phyloP scores from a whole-genome alignment of 768 basidiomycete genomes.

The Epithele typhae region DNA sequence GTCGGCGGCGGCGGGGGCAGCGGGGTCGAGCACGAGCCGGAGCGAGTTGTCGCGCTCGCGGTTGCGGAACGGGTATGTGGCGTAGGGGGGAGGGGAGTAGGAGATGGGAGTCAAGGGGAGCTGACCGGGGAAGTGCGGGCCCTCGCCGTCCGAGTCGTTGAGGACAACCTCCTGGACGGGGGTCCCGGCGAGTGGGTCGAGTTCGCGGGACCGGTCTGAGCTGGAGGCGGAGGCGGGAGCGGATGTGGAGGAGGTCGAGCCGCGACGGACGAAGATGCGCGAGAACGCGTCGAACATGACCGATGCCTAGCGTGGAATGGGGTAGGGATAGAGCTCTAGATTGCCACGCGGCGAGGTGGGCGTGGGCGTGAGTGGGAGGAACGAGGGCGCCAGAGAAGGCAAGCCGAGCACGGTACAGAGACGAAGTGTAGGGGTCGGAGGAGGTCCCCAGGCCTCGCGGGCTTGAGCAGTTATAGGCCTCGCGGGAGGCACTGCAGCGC shows the following conservation, averaged over 20 bases:
- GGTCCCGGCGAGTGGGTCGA: too few species aligned
- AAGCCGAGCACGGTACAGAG: background rate
- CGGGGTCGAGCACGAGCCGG: background rate
- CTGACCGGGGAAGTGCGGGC: too few species aligned
- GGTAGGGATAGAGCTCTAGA: too few species aligned
- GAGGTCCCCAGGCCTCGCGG: background rate
- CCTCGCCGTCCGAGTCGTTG: background rate
- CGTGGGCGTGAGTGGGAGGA: background rate
- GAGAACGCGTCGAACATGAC: constrained; percentile 15
- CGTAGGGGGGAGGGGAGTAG: background rate
- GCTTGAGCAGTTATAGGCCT: background rate
- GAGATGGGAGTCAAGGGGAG: background rate
- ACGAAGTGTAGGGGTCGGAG: background rate
- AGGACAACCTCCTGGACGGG: background rate
- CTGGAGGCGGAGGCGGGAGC: constrained; percentile 2
- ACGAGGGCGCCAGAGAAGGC: background rate
- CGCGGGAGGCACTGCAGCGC: background rate
- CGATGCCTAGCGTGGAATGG: too few species aligned
- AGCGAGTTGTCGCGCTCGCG: background rate
- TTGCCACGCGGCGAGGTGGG: background rate
- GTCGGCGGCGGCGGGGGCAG: background rate
- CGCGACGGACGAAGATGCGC: constrained; percentile 8
- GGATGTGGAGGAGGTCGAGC: too few species aligned
- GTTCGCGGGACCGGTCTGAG: constrained; percentile 4
- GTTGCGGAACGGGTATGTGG: background rate